A percentile compares a stretch with the other conserved stretches of the same genome.
Conservation (phyloP, 768 basidiomycete genomes). For the Rhizopogon sp. region DNA sequence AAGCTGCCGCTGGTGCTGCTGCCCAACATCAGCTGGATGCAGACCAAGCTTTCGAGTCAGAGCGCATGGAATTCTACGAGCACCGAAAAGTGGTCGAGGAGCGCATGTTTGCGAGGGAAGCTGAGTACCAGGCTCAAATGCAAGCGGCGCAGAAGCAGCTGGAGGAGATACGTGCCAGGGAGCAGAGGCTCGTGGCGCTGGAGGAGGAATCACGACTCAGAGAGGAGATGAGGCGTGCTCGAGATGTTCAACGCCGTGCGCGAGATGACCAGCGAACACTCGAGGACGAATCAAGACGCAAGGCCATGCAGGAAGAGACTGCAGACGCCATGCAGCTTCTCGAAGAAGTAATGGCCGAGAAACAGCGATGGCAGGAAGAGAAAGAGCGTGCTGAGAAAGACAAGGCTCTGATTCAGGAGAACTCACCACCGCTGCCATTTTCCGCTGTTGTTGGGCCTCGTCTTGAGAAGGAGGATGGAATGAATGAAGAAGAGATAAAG, state of each 20-base stretch:
- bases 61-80: constrained; percentile 8
- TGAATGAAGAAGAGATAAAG: constrained; percentile 14
- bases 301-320: constrained; percentile 15
- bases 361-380: constrained; percentile 1
- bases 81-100: constrained; percentile 18
- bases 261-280: constrained; percentile 20
- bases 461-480: constrained; percentile 13
- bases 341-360: constrained; percentile 7
- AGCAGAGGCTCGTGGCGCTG: constrained; percentile 9
- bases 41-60: constrained; percentile 11
- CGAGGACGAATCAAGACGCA: constrained; percentile 12
- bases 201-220: constrained; percentile 21
- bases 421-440: background rate
- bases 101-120: constrained; percentile 13
- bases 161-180: constrained; percentile 17
- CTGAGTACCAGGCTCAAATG: constrained; percentile 12
- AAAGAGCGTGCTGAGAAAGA: background rate
- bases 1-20: constrained; percentile 1
- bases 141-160: constrained; percentile 14
- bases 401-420: background rate
- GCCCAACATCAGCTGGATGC: constrained; percentile 11
- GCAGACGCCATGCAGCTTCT: constrained; percentile 13
- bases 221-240: constrained; percentile 18
- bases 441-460: background rate
- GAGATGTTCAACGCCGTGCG: constrained; percentile 10